Conservation (phyloP, 2,329 filamentous ascomycete genomes). For the Trichoderma guizhouense region DNA sequence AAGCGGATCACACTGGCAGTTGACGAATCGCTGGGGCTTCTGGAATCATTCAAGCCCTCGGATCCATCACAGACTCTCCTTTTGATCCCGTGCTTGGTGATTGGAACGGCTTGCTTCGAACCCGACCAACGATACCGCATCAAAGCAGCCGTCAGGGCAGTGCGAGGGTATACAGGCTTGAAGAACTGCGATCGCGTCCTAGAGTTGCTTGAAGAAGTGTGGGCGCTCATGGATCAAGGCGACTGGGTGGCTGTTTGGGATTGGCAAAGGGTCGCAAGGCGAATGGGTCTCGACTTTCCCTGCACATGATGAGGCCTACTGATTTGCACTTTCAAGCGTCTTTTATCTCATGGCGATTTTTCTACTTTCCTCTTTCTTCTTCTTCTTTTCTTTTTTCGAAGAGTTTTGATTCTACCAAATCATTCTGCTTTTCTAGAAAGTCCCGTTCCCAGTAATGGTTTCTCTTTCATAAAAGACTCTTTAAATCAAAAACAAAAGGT, state of each 20-base stretch:
- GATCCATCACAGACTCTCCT: slow-evolving; percentile 59
- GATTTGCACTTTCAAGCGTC: neutral
- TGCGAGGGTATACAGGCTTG: slow-evolving; percentile 58
- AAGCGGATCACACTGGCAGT: slow-evolving; percentile 52
- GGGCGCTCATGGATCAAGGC: slow-evolving; percentile 55
- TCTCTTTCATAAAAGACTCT: neutral
- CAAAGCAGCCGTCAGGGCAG: slow-evolving; percentile 45
- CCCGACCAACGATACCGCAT: slow-evolving; percentile 51
- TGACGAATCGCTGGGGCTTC: slow-evolving; percentile 52
- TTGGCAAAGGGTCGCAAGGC: slow-evolving; percentile 56
- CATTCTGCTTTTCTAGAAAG: neutral
- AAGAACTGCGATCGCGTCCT: slow-evolving; percentile 54
- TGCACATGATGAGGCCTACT: slow-evolving; percentile 36
- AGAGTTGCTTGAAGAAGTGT: slow-evolving; percentile 56
- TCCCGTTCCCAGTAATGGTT: neutral
- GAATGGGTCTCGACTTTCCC: slow-evolving; percentile 55
- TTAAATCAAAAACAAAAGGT: neutral
- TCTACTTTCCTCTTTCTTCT: neutral
- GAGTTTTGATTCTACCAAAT: neutral
- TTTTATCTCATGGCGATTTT: neutral
- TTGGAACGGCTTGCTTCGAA: slow-evolving; percentile 59
- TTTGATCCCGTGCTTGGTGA: slow-evolving; percentile 57
- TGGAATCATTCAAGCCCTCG: slow-evolving; percentile 53
- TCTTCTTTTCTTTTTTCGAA: neutral
- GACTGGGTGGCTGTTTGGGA: slow-evolving; percentile 62